Base-by-base conservation (phyloP, 2,329 filamentous ascomycete genomes). In the Sclerotinia subarctica region DNA sequence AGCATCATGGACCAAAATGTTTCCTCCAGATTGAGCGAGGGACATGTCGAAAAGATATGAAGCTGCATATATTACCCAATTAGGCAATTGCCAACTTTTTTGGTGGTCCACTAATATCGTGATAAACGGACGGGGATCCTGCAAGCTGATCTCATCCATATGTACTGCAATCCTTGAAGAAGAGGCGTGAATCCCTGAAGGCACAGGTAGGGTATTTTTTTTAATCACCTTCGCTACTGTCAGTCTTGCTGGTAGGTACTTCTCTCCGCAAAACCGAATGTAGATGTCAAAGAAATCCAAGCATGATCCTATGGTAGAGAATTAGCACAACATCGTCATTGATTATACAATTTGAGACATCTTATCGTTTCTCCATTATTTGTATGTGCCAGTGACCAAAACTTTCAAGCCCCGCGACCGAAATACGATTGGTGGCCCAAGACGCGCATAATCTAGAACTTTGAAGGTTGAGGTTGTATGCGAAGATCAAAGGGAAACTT, bases 51-150 rank as follows among this genome's bases (percentile, higher is more conserved):
- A 49, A 42, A 17, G 26, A 10, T 49, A 19, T 47, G 49, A 10
- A 64, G 57, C 58, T 64, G 66, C 66, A 67, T 17, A 63, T 54
- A 52, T 24, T 67, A 64, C 66, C 51, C 58, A 7, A 67, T 64
- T 54, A 29, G 66, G 58, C 15, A 54, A 64, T 49, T 29, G 17
- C 44, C 58, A 54, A 63, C 24, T 38, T 59, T 38, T 59, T 32
- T 57, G 26, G 17, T 38, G 52, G 47, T 57, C 26, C 49, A 57
- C 64, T 66, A 59, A 29, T 29, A 58, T 66, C 42, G 64, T 66
- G 49, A 53, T 47, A 19, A 46, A 53, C 32, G 54, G 46, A 62
- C 64, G 47, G 32, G 64, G 64, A 52, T 62, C 44, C 35, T 67
- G 47, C 64, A 67, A 56, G 56, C 64, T 67, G 54, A 62, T 67